Evolutionary conservation across 108 stramenopile genomes (phyloP).

Genomic region (Tribonema minus): DNA sequence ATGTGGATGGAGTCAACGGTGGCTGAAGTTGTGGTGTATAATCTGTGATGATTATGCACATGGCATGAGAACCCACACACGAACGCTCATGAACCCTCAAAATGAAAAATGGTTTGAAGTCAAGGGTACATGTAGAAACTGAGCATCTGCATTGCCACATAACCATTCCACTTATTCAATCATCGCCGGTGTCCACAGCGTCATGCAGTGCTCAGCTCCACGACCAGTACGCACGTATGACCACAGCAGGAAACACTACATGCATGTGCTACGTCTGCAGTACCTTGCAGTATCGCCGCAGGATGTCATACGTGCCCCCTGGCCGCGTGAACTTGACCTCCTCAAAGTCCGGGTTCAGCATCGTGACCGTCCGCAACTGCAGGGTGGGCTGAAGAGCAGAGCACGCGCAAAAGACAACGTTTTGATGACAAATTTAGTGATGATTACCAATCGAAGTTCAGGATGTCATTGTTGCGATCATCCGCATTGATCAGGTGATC

Average conservation of each 20-base stretch:
- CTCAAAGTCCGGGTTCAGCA: background rate
- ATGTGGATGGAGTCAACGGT: no score
- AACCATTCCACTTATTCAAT: background rate
- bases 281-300: background rate
- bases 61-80: no score
- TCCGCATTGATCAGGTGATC: no score
- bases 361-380: background rate
- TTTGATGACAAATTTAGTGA: no score
- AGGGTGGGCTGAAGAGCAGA: no score
- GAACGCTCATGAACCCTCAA: no score
- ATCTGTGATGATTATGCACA: no score
- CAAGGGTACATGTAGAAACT: background rate
- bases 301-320: background rate
- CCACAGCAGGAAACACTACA: background rate
- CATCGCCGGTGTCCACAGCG: background rate
- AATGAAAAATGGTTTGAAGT: no score
- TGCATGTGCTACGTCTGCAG: background rate
- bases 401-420: no score
- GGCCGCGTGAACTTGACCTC: background rate
- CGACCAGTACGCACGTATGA: background rate
- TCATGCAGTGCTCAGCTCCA: background rate
- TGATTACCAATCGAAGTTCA: no score
- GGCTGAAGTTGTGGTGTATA: no score
- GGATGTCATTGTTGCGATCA: no score
- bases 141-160: background rate